Evolutionary conservation across 495 filamentous ascomycete species (phyloP).

Genomic region (Daldinia concentrica): DNA sequence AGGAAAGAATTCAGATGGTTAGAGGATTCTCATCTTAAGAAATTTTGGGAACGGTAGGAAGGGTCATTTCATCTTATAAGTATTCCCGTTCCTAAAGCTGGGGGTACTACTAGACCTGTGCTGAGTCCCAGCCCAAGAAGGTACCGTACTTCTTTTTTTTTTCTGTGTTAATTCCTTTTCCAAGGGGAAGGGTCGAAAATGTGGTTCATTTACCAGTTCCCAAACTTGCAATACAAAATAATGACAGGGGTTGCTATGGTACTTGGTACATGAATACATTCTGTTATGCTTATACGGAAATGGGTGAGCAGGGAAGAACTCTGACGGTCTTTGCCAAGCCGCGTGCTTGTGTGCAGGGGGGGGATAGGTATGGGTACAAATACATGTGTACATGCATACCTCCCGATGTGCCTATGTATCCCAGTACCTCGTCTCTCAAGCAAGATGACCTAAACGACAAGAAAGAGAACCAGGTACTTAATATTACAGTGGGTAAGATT

Average conservation of each 20-base stretch:
- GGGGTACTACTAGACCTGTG: constrained; percentile 41
- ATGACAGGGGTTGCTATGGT: constrained; percentile 28
- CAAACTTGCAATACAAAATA: constrained; percentile 37
- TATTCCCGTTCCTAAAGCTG: constrained; percentile 35
- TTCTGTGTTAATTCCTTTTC: constrained; percentile 38
- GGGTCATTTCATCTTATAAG: constrained; percentile 46
- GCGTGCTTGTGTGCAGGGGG: constrained; percentile 36
- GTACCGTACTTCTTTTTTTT: constrained; percentile 36
- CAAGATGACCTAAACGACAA: constrained; percentile 18
- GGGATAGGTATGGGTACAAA: constrained; percentile 28
- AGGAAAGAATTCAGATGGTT: constrained; percentile 38
- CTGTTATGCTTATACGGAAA: constrained; percentile 14
- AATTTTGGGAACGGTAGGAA: constrained; percentile 41
- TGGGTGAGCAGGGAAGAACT: constrained; percentile 16
- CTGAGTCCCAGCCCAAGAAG: constrained; percentile 35
- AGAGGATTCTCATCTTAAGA: constrained; percentile 37
- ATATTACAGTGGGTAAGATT: constrained; percentile 8
- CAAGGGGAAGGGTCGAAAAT: constrained; percentile 40
- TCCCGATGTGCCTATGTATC: constrained; percentile 20
- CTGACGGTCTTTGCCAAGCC: constrained; percentile 38
- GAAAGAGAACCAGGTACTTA: constrained; percentile 17
- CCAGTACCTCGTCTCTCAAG: constrained; percentile 15
- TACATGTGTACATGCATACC: constrained; percentile 15
- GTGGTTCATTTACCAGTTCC: constrained; percentile 44
- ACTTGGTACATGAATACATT: constrained; percentile 31